A percentile compares a stretch with the other conserved stretches of the same genome.
Conservation (phyloP, 2,329 filamentous ascomycete species). For the Claviceps africana region DNA sequence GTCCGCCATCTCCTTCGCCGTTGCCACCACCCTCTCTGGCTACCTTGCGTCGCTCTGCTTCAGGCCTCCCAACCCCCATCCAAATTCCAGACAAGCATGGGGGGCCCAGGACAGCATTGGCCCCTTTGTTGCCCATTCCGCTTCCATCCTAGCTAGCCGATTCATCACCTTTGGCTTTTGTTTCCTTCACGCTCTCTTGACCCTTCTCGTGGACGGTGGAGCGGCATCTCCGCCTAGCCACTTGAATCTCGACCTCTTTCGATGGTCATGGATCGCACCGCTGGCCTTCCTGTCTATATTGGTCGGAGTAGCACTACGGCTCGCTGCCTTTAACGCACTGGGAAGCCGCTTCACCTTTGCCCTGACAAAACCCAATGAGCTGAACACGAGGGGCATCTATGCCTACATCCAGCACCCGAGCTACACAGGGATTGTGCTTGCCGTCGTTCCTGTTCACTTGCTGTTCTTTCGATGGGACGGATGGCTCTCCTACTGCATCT, state of each 20-base stretch:
- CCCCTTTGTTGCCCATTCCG: not conserved
- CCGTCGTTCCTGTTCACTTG: constrained; percentile 18
- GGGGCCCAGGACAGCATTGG: constrained; percentile 3
- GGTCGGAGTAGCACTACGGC: constrained; percentile 17
- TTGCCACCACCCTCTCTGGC: not conserved
- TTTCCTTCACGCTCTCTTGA: not conserved
- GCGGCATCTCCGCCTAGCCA: not conserved
- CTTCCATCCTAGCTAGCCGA: not conserved
- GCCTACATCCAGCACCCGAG: constrained; percentile 37
- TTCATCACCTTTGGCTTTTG: not conserved
- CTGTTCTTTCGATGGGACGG: constrained; percentile 26
- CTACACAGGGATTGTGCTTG: constrained; percentile 28
- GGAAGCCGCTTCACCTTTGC: constrained; percentile 40
- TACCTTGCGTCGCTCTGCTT: not conserved
- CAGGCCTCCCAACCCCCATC: constrained; percentile 2
- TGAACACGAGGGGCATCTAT: constrained; percentile 35
- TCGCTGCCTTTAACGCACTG: constrained; percentile 28
- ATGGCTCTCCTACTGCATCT: constrained; percentile 24
- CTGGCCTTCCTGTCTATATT: constrained; percentile 17
- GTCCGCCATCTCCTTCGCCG: constrained; percentile 2
- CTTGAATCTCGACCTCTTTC: constrained; percentile 16
- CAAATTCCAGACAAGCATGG: not conserved
- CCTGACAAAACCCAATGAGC: constrained; percentile 28
- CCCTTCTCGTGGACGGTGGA: not conserved
- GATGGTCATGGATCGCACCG: constrained; percentile 19